Evolutionary conservation across 495 filamentous ascomycete genomes (phyloP).

Genomic region (Glarea lozoyensis): DNA sequence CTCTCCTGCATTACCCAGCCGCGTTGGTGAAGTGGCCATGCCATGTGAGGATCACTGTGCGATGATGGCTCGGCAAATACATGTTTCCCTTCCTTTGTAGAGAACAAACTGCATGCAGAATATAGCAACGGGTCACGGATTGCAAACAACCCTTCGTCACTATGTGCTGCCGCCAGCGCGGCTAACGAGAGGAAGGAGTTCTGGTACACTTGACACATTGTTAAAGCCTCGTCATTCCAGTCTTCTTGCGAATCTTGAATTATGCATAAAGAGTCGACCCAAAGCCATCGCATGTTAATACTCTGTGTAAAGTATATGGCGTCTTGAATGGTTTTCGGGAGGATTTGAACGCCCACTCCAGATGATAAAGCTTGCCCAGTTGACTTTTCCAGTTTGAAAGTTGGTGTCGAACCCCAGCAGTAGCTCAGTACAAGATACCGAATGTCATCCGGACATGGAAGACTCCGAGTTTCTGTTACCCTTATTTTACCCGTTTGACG

Average conservation of each 20-base stretch:
- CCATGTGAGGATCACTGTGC: not conserved
- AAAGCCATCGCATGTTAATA: not conserved
- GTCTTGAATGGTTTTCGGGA: slow-evolving; percentile 1
- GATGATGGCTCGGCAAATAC: not conserved
- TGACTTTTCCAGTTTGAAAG: not conserved
- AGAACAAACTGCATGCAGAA: not conserved
- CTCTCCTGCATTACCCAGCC: slow-evolving; percentile 15
- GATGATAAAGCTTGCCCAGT: not conserved
- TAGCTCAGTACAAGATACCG: slow-evolving; percentile 23
- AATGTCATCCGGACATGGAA: too few relatives aligned
- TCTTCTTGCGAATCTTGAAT: slow-evolving; percentile 3
- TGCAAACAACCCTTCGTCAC: not conserved
- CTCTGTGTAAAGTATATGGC: not conserved
- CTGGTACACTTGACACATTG: slow-evolving; percentile 3
- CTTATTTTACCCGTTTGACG: too few relatives aligned
- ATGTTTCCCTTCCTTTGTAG: not conserved
- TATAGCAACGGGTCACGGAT: not conserved
- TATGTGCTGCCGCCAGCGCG: not conserved
- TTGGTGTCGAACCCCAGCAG: slow-evolving; percentile 16
- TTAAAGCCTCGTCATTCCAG: slow-evolving; percentile 4
- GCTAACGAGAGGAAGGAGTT: slow-evolving; percentile 2
- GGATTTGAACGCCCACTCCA: not conserved
- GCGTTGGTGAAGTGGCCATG: slow-evolving; percentile 2
- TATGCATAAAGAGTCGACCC: too few relatives aligned
- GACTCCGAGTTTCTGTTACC: too few relatives aligned